A percentile compares a stretch with the other conserved stretches of the same genome.
These are phyloP conservation scores for Hypsizygus ulmarius DNA, from an alignment of 1,284 basidiomycete species.

Conservation along the genomic window DNA sequence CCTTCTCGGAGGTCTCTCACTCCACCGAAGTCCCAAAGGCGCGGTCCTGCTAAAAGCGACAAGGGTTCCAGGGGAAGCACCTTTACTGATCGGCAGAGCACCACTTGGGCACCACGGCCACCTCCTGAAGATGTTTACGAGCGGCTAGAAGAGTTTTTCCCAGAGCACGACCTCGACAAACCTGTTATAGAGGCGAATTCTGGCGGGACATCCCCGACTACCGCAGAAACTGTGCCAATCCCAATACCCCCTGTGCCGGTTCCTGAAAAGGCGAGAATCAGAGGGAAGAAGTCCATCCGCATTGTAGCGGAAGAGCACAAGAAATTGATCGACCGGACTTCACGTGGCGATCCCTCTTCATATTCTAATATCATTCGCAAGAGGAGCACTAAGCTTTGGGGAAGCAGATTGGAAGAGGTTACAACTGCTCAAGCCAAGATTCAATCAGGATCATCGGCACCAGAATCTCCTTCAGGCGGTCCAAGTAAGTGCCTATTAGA, in stretches of 20 bases:
- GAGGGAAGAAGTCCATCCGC: constrained; percentile 85
- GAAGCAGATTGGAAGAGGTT: constrained; percentile 90
- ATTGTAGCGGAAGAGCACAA: constrained; percentile 85
- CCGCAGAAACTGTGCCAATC: constrained; percentile 52
- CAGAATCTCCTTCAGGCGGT: constrained; percentile 57
- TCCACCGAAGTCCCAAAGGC: constrained; percentile 23
- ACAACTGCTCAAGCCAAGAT: constrained; percentile 64
- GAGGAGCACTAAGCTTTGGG: constrained; percentile 95
- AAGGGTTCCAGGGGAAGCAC: constrained; percentile 45
- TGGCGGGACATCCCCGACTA: constrained; percentile 75
- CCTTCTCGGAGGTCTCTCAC: constrained; percentile 22
- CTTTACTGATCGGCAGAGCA: constrained; percentile 57
- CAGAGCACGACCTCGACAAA: constrained; percentile 93
- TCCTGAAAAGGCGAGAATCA: constrained; percentile 41
- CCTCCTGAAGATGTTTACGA: constrained; percentile 94
- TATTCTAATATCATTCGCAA: constrained; percentile 60
- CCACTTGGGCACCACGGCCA: constrained; percentile 85
- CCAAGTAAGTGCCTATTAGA: constrained; percentile 49
- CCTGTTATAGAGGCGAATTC: constrained; percentile 88
- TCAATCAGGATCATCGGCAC: constrained; percentile 41
- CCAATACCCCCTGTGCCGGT: constrained; percentile 37
- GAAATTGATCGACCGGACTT: constrained; percentile 62
- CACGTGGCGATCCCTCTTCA: constrained; percentile 44
- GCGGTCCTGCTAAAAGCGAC: constrained; percentile 18
- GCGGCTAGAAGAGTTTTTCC: constrained; percentile 93